Evolutionary conservation across 2,329 filamentous ascomycete genomes (phyloP).

Genomic region (Colletotrichum agaves): DNA sequence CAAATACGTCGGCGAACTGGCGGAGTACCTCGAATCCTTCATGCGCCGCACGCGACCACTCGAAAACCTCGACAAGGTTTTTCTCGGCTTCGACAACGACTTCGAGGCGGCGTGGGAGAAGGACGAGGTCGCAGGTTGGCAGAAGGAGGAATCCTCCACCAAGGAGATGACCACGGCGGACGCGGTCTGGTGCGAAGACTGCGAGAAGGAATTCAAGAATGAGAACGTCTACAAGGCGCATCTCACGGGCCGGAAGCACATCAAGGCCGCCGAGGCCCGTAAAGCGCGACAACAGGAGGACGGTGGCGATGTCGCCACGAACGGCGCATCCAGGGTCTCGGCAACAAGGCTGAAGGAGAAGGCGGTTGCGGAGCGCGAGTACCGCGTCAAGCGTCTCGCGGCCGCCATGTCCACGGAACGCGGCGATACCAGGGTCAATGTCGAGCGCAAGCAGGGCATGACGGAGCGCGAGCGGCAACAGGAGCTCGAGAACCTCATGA

Average conservation of each 20-base stretch:
- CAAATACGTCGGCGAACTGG: slow-evolving; percentile 83
- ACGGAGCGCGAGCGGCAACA: slow-evolving; percentile 95
- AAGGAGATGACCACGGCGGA: slow-evolving; percentile 57
- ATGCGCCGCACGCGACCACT: slow-evolving; percentile 86
- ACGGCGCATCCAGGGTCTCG: slow-evolving; percentile 45
- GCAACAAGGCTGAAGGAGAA: slow-evolving; percentile 81
- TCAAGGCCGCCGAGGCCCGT: slow-evolving; percentile 80
- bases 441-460: slow-evolving; percentile 97
- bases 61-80: slow-evolving; percentile 84
- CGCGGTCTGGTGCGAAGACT: slow-evolving; percentile 89
- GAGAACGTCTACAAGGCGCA: slow-evolving; percentile 94
- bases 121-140: slow-evolving; percentile 84
- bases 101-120: slow-evolving; percentile 87
- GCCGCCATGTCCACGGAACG: slow-evolving; percentile 87
- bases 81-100: slow-evolving; percentile 81
- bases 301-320: slow-evolving; percentile 43
- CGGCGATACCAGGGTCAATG: slow-evolving; percentile 90
- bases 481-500: slow-evolving; percentile 88
- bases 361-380: slow-evolving; percentile 89
- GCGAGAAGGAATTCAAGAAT: slow-evolving; percentile 95
- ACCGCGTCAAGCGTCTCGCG: slow-evolving; percentile 81
- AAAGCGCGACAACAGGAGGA: slow-evolving; percentile 58
- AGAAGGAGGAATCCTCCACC: slow-evolving; percentile 59
- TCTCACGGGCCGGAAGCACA: slow-evolving; percentile 90
- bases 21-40: slow-evolving; percentile 87